Evolutionary conservation across 352 stramenopile genomes (phyloP).

Genomic region (Achlya hypogyna): DNA sequence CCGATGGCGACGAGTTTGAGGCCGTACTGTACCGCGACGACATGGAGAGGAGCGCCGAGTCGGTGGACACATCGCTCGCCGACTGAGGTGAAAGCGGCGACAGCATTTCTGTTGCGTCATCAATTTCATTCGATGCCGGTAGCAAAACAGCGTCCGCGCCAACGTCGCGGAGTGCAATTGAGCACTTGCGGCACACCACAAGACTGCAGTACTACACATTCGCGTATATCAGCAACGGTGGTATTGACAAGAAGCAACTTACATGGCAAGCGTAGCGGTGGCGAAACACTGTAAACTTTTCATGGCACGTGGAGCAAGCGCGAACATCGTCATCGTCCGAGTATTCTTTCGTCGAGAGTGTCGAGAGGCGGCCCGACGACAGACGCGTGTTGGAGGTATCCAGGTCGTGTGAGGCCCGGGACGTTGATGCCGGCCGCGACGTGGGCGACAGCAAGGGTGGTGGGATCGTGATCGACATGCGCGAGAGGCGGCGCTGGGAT

Average conservation of each 20-base stretch:
- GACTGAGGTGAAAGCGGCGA: neutral
- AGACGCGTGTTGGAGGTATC: neutral
- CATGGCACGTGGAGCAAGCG: neutral
- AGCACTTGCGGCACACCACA: slow-evolving; percentile 15
- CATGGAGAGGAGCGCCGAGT: slow-evolving; percentile 5
- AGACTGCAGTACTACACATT: slow-evolving; percentile 15
- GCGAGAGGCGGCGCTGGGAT: neutral
- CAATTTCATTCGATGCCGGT: neutral
- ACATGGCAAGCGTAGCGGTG: slow-evolving; percentile 9
- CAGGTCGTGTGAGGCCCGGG: too few species aligned
- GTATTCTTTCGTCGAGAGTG: neutral
- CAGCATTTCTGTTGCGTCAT: neutral
- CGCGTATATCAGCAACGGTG: neutral
- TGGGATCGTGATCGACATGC: slow-evolving; percentile 4
- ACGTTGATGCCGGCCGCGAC: too few species aligned
- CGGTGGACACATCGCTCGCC: neutral
- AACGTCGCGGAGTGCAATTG: neutral
- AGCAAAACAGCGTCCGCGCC: neutral
- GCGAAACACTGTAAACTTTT: slow-evolving; percentile 14
- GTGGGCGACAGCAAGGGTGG: neutral
- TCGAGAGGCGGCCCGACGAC: neutral
- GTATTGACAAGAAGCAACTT: neutral
- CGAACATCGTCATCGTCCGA: neutral
- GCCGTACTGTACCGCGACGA: slow-evolving; percentile 5
- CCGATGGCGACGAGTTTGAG: neutral